phyloP scores from a whole-genome alignment of 345 rosid genomes.

The Lepidium didymum region DNA sequence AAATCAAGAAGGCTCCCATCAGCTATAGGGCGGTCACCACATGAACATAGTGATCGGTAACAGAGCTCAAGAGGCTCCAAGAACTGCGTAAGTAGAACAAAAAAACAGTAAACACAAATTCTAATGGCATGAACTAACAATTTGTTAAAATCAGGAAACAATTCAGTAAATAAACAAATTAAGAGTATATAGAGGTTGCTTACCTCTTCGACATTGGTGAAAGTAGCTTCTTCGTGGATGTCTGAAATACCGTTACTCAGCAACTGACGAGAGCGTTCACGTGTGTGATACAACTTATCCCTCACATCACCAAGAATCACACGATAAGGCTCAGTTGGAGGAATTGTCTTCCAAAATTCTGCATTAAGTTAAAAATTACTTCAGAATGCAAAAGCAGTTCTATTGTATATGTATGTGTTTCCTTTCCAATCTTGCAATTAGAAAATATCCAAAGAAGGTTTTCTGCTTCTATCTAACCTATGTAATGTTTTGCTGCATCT shows the following conservation, averaged over 20 bases:
- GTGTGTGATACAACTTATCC: conserved; percentile 81
- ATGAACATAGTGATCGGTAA: conserved; percentile 80
- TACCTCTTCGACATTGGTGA: conserved; percentile 80
- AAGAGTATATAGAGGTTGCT: neutral
- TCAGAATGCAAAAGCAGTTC: neutral
- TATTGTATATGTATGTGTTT: neutral
- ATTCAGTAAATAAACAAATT: neutral
- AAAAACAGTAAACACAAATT: neutral
- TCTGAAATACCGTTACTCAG: conserved; percentile 76
- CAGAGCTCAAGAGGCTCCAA: conserved; percentile 97
- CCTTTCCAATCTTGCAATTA: neutral
- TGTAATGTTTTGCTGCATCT: conserved; percentile 97
- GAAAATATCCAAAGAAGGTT: neutral
- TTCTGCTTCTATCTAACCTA: conserved; percentile 46
- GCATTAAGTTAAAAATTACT: neutral
- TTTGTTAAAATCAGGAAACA: neutral
- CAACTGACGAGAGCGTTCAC: conserved; percentile 87
- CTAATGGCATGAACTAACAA: neutral
- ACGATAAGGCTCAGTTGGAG: conserved; percentile 87
- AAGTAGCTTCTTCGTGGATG: conserved; percentile 71
- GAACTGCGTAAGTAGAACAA: conserved; percentile 41
- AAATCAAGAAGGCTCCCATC: conserved; percentile 99
- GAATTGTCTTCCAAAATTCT: conserved; percentile 94
- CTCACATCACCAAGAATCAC: conserved; percentile 92
- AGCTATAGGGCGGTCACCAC: conserved; percentile 92